phyloP scores from a whole-genome alignment of 2,329 filamentous ascomycete species.

The Huntiella savannae region DNA sequence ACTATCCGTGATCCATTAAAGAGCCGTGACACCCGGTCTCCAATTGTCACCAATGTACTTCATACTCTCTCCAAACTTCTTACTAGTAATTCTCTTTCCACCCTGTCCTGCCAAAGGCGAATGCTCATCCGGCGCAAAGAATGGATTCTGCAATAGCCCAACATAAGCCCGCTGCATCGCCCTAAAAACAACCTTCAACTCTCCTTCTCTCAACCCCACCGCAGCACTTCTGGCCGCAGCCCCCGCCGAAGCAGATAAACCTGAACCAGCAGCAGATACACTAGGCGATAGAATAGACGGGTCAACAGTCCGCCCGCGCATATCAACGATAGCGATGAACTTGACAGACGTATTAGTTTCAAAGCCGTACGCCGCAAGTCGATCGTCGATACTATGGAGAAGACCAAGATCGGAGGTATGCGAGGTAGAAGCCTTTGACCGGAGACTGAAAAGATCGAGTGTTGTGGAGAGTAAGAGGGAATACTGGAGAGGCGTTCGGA shows the following conservation, averaged over 20 bases:
- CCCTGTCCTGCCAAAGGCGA: constrained; percentile 35
- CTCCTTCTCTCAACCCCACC: constrained; percentile 61
- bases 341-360: constrained; percentile 90
- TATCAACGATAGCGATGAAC: constrained; percentile 78
- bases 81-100: constrained; percentile 60
- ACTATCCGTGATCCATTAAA: constrained; percentile 23
- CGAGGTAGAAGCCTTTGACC: constrained; percentile 53
- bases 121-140: constrained; percentile 79
- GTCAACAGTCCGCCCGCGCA: constrained; percentile 48
- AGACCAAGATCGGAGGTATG: constrained; percentile 74
- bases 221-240: constrained; percentile 19
- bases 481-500: constrained; percentile 68
- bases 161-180: constrained; percentile 90
- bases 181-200: constrained; percentile 70
- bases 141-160: constrained; percentile 74
- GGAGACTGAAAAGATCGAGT: constrained; percentile 83
- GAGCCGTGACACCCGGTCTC: constrained; percentile 49
- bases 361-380: constrained; percentile 85
- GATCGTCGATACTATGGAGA: constrained; percentile 82
- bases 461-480: constrained; percentile 78
- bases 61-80: constrained; percentile 63
- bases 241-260: too few relatives aligned
- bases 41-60: constrained; percentile 70
- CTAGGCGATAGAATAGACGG: constrained; percentile 12
- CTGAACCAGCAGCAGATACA: not conserved